Evolutionary conservation across 805 yeast species (phyloP), one percentile per base, ranked within the genome.

Genomic region (Maudiozyma bulderi): DNA sequence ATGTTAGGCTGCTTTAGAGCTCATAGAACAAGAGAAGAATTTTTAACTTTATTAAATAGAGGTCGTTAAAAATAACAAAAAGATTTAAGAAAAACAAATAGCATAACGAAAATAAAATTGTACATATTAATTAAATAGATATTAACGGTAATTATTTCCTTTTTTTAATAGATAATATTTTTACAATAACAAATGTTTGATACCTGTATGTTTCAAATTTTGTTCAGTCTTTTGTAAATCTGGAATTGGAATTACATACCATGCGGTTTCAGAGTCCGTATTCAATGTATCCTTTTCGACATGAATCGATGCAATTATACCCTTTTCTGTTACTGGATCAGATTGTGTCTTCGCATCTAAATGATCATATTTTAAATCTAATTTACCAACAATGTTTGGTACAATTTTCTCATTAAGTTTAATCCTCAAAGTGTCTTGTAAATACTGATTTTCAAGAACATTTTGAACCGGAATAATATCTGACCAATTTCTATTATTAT

Each of bases 1-100:
- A 91, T 93, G 97, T 76, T 93, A 58, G 99, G 99, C 8, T 86
- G 95, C 56, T 93, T 93, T 74, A 78, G 97, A 61, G 88, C 88
- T 41, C 96, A 90, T 66, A 88, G 87, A 73, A 93, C 99, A 2
- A 80, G 99, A 62, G 99, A 93, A 62, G 99, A 93, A 69, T 93
- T 93, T 60, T 75, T 93, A 63, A 84, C 90, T 10, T 72, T 90
- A 52, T 72, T 90, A 58, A 85, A 84, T 39, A 79, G 86, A 68
- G 57, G 61, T 14, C 35, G 38, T 35, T 50, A 45, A 48, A n/a
- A 5, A 35, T 35, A 35, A 35, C 14, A 32, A 32, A 30, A 9
- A 6, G 6, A 35, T 35, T 11, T 15, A n/a, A 47, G 37, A n/a
- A 34, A 15, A 28, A 15, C 4, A 48, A 33, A 33, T 33, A 9